These are phyloP conservation scores for Phallus indusiatus DNA, from an alignment of 768 basidiomycete genomes.

Conservation along the genomic window DNA sequence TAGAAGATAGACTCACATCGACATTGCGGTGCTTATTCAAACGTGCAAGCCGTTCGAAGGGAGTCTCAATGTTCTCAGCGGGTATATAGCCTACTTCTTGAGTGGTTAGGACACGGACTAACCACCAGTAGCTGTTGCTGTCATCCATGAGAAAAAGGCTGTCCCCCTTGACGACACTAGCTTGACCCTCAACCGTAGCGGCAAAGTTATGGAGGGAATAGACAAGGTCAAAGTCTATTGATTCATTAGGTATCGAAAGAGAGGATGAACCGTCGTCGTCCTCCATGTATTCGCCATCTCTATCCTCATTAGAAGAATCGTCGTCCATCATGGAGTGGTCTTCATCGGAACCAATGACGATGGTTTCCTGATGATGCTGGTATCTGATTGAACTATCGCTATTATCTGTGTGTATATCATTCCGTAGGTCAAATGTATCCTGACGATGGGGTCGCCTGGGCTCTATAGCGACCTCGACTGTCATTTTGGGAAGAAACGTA, in stretches of 20 bases:
- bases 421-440: conserved; percentile 68
- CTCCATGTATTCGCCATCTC: conserved; percentile 57
- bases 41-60: conserved; percentile 89
- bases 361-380: conserved; percentile 26
- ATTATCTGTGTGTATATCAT: conserved; percentile 26
- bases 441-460: conserved; percentile 26
- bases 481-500: not conserved
- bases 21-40: conserved; percentile 97
- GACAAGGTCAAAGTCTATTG: conserved; percentile 88
- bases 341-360: conserved; percentile 50
- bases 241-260: conserved; percentile 82
- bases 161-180: conserved; percentile 97
- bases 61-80: conserved; percentile 98
- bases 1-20: conserved; percentile 51
- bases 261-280: conserved; percentile 75
- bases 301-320: conserved; percentile 40
- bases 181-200: conserved; percentile 97
- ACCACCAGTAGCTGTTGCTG: conserved; percentile 99
- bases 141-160: conserved; percentile 95
- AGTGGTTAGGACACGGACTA: conserved; percentile 95
- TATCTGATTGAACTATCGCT: conserved; percentile 31
- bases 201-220: conserved; percentile 95
- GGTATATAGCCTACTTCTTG: conserved; percentile 99
- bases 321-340: conserved; percentile 80
- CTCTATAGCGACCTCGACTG: conserved; percentile 1